These are phyloP conservation scores for Lithohypha guttulata DNA, from an alignment of 2,329 filamentous ascomycete species.

Conservation along the genomic window DNA sequence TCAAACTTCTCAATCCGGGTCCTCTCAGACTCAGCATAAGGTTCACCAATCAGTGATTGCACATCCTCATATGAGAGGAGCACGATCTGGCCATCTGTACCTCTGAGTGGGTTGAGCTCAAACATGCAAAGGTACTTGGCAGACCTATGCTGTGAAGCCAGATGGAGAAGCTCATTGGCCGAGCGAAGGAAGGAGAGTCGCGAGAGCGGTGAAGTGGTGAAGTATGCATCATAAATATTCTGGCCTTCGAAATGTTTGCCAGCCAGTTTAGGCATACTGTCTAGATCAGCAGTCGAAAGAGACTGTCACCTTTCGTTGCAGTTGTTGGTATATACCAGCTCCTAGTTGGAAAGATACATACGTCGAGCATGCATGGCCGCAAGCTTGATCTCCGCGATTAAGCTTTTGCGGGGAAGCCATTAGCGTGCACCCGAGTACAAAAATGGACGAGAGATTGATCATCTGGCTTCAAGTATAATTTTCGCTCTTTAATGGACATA, in stretches of 20 bases:
- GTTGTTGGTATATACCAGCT: too few species aligned
- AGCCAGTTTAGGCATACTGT: neutral
- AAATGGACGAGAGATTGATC: too few species aligned
- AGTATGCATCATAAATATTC: slow-evolving; percentile 10
- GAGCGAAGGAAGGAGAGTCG: slow-evolving; percentile 38
- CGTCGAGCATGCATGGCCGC: too few species aligned
- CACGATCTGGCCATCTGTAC: slow-evolving; percentile 49
- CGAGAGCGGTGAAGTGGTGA: slow-evolving; percentile 36
- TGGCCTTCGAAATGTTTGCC: neutral
- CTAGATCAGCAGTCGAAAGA: too few species aligned
- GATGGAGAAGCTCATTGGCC: slow-evolving; percentile 36
- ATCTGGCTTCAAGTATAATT: too few species aligned
- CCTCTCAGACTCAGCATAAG: slow-evolving; percentile 60
- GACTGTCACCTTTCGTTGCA: too few species aligned
- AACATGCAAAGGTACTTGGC: slow-evolving; percentile 64
- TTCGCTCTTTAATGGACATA: too few species aligned
- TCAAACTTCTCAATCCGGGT: slow-evolving; percentile 63
- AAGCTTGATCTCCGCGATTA: too few species aligned
- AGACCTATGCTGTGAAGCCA: slow-evolving; percentile 35
- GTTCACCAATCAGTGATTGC: slow-evolving; percentile 57
- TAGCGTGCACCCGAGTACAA: too few species aligned
- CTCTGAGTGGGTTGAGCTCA: slow-evolving; percentile 61
- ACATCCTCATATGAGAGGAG: slow-evolving; percentile 61
- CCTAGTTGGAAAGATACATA: too few species aligned
- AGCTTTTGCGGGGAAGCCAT: too few species aligned